Conservation (phyloP, 2,329 filamentous ascomycete species). For the Mariannaea elegans region DNA sequence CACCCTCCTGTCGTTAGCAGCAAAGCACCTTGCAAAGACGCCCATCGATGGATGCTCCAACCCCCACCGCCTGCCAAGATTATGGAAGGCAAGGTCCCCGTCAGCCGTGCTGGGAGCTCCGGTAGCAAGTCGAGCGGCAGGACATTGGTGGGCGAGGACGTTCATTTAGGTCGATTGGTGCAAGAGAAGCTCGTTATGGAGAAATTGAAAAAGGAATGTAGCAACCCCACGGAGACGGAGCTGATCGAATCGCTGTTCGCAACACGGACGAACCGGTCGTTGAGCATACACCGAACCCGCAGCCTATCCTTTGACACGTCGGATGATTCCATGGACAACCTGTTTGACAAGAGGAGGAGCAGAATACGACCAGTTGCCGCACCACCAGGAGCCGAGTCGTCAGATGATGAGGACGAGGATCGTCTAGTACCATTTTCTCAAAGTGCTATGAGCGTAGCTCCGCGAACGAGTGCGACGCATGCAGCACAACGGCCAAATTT, state of each 20-base stretch:
- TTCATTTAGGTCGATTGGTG: conserved; percentile 53
- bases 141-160: conserved; percentile 53
- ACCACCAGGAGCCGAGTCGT: conserved; percentile 44
- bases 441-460: conserved; percentile 37
- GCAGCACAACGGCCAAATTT: conserved; percentile 55
- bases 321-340: conserved; percentile 45
- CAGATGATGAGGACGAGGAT: conserved; percentile 46
- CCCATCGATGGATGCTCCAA: conserved; percentile 90
- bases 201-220: conserved; percentile 53
- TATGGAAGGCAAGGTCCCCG: conserved; percentile 86
- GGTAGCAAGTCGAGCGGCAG: conserved; percentile 59
- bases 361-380: conserved; percentile 41
- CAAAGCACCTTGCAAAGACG: conserved; percentile 73
- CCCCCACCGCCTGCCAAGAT: conserved; percentile 88
- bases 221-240: conserved; percentile 52
- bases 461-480: conserved; percentile 41
- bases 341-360: conserved; percentile 40
- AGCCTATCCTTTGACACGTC: conserved; percentile 51
- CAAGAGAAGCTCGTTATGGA: conserved; percentile 57
- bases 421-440: conserved; percentile 34
- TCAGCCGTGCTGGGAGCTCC: conserved; percentile 69
- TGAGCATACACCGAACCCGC: conserved; percentile 45
- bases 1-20: conserved; percentile 86
- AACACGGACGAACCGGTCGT: conserved; percentile 43
- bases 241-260: conserved; percentile 54